Conservation (phyloP, 495 filamentous ascomycete genomes). For the Penicillium paradoxum region DNA sequence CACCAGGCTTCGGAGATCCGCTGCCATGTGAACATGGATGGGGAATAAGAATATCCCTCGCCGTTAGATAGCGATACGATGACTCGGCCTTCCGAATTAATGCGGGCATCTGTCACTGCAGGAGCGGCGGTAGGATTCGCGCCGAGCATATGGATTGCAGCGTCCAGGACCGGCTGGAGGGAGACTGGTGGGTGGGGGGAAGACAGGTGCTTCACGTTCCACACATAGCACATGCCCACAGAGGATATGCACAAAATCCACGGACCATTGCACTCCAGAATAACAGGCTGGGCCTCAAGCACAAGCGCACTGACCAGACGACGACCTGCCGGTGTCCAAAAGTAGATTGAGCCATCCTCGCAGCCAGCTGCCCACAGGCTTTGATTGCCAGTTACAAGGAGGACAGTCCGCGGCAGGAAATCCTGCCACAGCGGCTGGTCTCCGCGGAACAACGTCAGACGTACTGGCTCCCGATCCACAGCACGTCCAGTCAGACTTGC, state of each 20-base stretch:
- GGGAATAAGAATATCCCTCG: constrained; percentile 85
- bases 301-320: constrained; percentile 77
- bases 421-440: constrained; percentile 91
- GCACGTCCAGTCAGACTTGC: constrained; percentile 51
- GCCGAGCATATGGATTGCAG: constrained; percentile 64
- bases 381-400: constrained; percentile 83
- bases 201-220: constrained; percentile 81
- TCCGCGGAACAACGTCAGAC: constrained; percentile 73
- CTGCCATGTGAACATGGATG: constrained; percentile 85
- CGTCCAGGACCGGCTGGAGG: constrained; percentile 82
- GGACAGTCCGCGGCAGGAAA: constrained; percentile 74
- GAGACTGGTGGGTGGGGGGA: constrained; percentile 88
- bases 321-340: constrained; percentile 93
- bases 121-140: constrained; percentile 68
- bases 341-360: constrained; percentile 88
- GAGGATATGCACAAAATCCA: constrained; percentile 87
- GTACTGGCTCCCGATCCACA: constrained; percentile 70
- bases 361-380: constrained; percentile 89
- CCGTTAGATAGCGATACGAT: constrained; percentile 86
- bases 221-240: constrained; percentile 85
- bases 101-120: constrained; percentile 79
- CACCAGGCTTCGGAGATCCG: constrained; percentile 93
- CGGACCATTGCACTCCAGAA: constrained; percentile 82
- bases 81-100: constrained; percentile 80
- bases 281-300: constrained; percentile 87